These are phyloP conservation scores for Colletotrichum melonis DNA, from an alignment of 2,329 filamentous ascomycete species.

Conservation along the genomic window DNA sequence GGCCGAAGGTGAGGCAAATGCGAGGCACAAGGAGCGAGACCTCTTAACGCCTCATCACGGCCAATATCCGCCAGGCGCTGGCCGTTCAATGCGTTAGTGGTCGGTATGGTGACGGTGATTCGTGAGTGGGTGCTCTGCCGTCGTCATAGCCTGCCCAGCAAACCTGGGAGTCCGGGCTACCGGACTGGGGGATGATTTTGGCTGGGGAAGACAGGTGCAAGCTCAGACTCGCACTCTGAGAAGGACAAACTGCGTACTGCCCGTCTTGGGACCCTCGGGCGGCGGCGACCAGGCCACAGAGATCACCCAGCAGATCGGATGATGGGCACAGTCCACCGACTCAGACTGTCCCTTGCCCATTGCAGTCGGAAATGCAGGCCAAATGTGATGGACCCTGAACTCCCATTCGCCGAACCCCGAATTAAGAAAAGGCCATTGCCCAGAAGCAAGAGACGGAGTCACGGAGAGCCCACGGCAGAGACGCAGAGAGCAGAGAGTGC, in stretches of 20 bases:
- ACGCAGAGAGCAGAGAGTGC: not conserved
- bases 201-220: not conserved
- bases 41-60: not conserved
- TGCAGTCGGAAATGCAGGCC: slow-evolving; percentile 23
- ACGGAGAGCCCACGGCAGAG: not conserved
- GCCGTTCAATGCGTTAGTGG: slow-evolving; percentile 5
- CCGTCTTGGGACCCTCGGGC: not conserved
- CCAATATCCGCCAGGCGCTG: slow-evolving; percentile 5
- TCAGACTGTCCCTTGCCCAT: slow-evolving; percentile 30
- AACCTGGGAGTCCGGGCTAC: slow-evolving; percentile 5
- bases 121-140: slow-evolving; percentile 7
- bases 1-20: slow-evolving; percentile 27
- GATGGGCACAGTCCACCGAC: slow-evolving; percentile 33
- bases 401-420: slow-evolving; percentile 24
- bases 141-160: slow-evolving; percentile 24
- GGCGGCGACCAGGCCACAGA: slow-evolving; percentile 17
- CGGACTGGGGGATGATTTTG: not conserved
- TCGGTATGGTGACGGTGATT: slow-evolving; percentile 19
- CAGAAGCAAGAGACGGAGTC: not conserved
- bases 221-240: not conserved
- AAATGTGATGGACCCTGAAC: not conserved
- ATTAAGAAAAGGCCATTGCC: slow-evolving; percentile 11
- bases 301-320: slow-evolving; percentile 35
- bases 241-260: not conserved
- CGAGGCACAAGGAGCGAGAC: not conserved